A percentile compares a stretch with the other conserved stretches of the same genome.
These are phyloP conservation scores for Xylaria cubensis DNA, from an alignment of 495 filamentous ascomycete genomes.

Conservation along the genomic window DNA sequence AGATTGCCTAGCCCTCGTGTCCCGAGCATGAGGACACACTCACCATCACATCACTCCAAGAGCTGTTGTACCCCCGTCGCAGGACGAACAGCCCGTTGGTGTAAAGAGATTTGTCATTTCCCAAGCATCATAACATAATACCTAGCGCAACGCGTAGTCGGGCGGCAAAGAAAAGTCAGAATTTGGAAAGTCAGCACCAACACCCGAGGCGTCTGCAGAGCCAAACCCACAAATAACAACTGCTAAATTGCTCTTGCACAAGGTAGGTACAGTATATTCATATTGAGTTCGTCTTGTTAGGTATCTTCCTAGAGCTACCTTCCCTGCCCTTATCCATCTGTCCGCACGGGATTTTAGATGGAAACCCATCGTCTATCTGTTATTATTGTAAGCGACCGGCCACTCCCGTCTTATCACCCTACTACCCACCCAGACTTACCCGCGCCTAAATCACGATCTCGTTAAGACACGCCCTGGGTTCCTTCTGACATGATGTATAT, in stretches of 20 bases:
- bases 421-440: slow-evolving; percentile 6
- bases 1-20: slow-evolving; percentile 9
- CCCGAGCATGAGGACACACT: slow-evolving; percentile 20
- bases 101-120: slow-evolving; percentile 32
- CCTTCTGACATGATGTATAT: slow-evolving; percentile 9
- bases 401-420: slow-evolving; percentile 24
- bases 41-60: slow-evolving; percentile 26
- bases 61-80: slow-evolving; percentile 20
- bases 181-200: slow-evolving; percentile 24
- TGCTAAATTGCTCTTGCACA: slow-evolving; percentile 15
- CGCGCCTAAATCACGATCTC: slow-evolving; percentile 26
- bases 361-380: neutral
- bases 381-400: slow-evolving; percentile 22
- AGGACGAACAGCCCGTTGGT: slow-evolving; percentile 17
- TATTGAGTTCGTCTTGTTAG: slow-evolving; percentile 4
- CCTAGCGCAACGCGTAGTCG: slow-evolving; percentile 16
- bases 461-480: slow-evolving; percentile 15
- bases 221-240: slow-evolving; percentile 11
- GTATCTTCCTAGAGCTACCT: neutral
- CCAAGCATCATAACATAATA: slow-evolving; percentile 28
- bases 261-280: slow-evolving; percentile 5
- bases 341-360: neutral
- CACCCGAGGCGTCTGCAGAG: slow-evolving; percentile 23
- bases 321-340: neutral
- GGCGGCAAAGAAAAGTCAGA: slow-evolving; percentile 12